A percentile compares a stretch with the other conserved stretches of the same genome.
These are phyloP conservation scores for Solidago caesia DNA, from an alignment of 129 eudicot species.

Conservation along the genomic window DNA sequence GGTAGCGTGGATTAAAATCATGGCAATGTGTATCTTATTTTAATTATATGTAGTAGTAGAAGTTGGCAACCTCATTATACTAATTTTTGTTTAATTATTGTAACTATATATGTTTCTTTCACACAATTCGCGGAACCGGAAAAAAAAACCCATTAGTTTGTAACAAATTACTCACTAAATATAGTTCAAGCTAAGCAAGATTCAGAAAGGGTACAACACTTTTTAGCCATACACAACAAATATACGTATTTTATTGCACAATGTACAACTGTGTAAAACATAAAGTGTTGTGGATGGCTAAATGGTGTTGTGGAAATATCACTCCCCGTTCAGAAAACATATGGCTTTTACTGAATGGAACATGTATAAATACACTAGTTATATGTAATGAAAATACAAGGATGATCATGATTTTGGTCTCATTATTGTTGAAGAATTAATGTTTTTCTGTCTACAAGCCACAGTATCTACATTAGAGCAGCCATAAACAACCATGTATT, in stretches of 20 bases:
- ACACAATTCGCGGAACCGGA: neutral
- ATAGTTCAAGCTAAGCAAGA: neutral
- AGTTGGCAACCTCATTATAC: slow-evolving; percentile 28
- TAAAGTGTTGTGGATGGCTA: too few species aligned
- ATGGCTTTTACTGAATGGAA: neutral
- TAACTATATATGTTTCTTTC: neutral
- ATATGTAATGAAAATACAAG: neutral
- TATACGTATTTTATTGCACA: too few species aligned
- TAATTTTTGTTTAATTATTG: neutral
- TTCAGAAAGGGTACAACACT: too few species aligned
- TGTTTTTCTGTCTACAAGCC: slow-evolving; percentile 31
- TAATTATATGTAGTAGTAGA: slow-evolving; percentile 14
- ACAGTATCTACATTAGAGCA: slow-evolving; percentile 17
- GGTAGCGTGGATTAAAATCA: slow-evolving; percentile 31
- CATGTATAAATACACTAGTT: neutral
- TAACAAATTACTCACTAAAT: neutral
- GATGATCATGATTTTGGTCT: neutral
- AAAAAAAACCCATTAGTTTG: neutral
- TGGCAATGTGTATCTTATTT: slow-evolving; percentile 19
- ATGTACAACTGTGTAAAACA: too few species aligned
- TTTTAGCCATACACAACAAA: too few species aligned
- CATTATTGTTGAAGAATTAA: slow-evolving; percentile 23
- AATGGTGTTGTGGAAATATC: too few species aligned
- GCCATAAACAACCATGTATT: slow-evolving; percentile 5
- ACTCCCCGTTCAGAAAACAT: too few species aligned